Base-by-base conservation (phyloP, 176 grass and related monocot genomes). In the Lolium rigidum region DNA sequence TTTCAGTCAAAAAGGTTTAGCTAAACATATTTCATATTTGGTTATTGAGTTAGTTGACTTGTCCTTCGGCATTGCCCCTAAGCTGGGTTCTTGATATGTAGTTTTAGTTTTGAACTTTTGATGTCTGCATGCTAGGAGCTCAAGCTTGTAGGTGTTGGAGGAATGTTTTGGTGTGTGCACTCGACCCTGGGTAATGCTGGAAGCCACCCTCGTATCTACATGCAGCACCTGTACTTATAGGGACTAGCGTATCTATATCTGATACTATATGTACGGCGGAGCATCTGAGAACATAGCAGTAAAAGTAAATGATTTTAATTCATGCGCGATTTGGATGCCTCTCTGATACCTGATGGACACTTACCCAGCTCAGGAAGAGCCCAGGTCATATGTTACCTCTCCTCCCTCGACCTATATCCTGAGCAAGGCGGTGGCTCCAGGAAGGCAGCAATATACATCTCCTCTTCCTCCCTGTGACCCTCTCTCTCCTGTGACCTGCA, bases 91-190 rank as follows among this genome's bases (percentile, higher is more conserved):
- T 5, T 54, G 51, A 17, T 54, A 54, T 54, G 6, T 54, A 54
- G 51, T 54, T 17, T 16, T 54, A 54, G 51, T 54, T 17, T 17
- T 16, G 51, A 54, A 35, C 31, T 35, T 35, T 35, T 44, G 41
- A 44, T 44, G 41, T 44, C 54, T 56, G 54, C 6, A 20, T 56
- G 6, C 26, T 7, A 3, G 22, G 41, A 70, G 47, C 43, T 82
- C 52, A 81, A 63, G 14, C 20, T 24, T 82, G 31, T 64, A 51
- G 26, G 44, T 11, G 18, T 74, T 87, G 54, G 54, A 56, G 18
- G 48, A 50, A 11, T 51, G 20, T 5, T 50, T 47, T 7, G 41
- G 7, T 49, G 11, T 39, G 28, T 80, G 31, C 31, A 43, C 56
- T 72, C 41, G 13, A 63, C 20, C 13, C 5, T 49, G 25, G 18